phyloP scores from a whole-genome alignment of 2,329 filamentous ascomycete genomes.

The Penicillium sp. region DNA sequence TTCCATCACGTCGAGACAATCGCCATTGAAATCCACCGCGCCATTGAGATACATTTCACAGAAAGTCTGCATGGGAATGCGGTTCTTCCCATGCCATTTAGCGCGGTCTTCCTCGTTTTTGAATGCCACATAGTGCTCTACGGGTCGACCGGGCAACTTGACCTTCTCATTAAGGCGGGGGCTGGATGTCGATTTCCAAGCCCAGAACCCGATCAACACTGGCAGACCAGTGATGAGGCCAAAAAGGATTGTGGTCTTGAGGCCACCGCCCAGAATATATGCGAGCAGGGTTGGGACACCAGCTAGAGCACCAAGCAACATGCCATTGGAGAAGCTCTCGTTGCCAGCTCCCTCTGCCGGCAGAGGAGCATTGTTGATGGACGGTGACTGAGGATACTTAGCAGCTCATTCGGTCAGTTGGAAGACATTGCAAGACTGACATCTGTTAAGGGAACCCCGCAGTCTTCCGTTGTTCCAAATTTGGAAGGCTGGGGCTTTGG shows the following conservation, averaged over 20 bases:
- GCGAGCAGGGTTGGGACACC: constrained; percentile 24
- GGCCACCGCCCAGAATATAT: constrained; percentile 16
- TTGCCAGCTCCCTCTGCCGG: constrained; percentile 28
- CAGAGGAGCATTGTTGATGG: constrained; percentile 29
- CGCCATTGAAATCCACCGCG: constrained; percentile 37
- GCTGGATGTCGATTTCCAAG: constrained; percentile 17
- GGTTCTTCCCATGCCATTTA: constrained; percentile 28
- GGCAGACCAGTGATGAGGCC: constrained; percentile 18
- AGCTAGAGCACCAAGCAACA: constrained; percentile 19
- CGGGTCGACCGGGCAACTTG: constrained; percentile 25
- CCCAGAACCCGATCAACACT: constrained; percentile 25
- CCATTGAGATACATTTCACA: constrained; percentile 35
- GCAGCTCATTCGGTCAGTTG: background rate
- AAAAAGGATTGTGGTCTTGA: constrained; percentile 19
- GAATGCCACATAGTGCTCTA: constrained; percentile 33
- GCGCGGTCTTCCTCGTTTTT: constrained; percentile 25
- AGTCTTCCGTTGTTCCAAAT: constrained; percentile 24
- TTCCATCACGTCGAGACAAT: constrained; percentile 35
- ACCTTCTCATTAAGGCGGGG: constrained; percentile 26
- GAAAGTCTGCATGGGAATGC: constrained; percentile 32
- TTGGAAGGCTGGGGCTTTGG: constrained; percentile 22
- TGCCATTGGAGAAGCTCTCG: constrained; percentile 29
- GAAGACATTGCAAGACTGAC: constrained; percentile 11
- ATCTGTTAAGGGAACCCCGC: constrained; percentile 27
- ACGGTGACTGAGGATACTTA: constrained; percentile 18